Evolutionary conservation across 2,329 filamentous ascomycete genomes (phyloP), one percentile per base, ranked within the genome.

Genomic region (Talaromyces funiculosus): DNA sequence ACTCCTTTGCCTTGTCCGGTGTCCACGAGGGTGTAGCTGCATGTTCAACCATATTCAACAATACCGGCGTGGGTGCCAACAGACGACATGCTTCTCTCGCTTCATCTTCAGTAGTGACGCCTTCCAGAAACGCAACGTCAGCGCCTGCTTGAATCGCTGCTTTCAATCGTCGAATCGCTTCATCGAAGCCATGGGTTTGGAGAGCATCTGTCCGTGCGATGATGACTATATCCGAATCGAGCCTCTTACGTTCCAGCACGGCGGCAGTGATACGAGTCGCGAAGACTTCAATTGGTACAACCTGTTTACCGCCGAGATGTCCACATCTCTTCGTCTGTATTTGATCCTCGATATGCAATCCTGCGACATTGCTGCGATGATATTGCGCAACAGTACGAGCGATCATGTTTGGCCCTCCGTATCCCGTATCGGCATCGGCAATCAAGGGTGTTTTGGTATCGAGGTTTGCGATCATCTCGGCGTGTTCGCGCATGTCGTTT

Each of bases 211-310:
- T 73, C 6, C 72, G 66, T 9, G 71, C 72, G 57, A 74, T 72
- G 31, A 74, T 62, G 8, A 73, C 64, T 37, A 74, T 72, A 47
- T 74, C 71, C 37, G 40, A 31, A 2, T 47, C 47, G 4, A 49
- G 38, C 22, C 75, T 71, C 67, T 77, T 77, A 0, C 81, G 80
- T 64, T 85, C 78, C 29, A 88, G 77, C 35, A 79, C 80, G 59
- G 85, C 84, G 7, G 85, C 38, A 22, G 38, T 14, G 18, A 42
- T 42, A 20, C 38, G 38, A 42, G 18, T 22, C 38, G 18, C 18
- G 16, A 42, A 22, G 8, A 42, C 18, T 22, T 42, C 38, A 12
- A 42, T 42, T 18, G 38, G 18, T 12, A 42, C 38, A 4, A 22
- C 38, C 22, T 42, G 18, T 4, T 42, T 42, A 4, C 38, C 37